Evolutionary conservation across 192 early-diverging fungal genomes (phyloP).

Genomic region (Funneliformis mosseae): DNA sequence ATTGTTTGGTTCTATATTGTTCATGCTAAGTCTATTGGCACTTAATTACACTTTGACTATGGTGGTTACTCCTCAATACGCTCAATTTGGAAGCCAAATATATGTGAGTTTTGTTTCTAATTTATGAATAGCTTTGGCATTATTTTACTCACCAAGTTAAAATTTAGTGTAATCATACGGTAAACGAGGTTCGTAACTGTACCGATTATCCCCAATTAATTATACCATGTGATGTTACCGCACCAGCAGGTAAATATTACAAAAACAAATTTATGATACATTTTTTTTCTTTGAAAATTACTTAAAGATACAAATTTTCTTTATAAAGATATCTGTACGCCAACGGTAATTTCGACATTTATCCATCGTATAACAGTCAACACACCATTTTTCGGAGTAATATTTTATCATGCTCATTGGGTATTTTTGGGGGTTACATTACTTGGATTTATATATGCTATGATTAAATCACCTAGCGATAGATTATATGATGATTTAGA

Average conservation of each 20-base stretch:
- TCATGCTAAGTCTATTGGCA: conserved; percentile 57
- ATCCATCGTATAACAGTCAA: conserved; percentile 50
- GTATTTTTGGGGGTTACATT: conserved; percentile 50
- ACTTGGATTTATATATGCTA: conserved; percentile 43
- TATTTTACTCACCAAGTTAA: no score
- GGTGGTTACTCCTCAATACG: conserved; percentile 60
- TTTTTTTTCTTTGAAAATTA: not conserved
- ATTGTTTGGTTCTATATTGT: conserved; percentile 50
- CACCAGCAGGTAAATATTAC: conserved; percentile 38
- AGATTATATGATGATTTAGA: conserved; percentile 43
- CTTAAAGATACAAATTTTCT: not conserved
- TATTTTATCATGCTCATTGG: conserved; percentile 61
- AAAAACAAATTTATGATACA: not conserved
- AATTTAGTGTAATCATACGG: conserved; percentile 57
- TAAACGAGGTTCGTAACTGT: conserved; percentile 45
- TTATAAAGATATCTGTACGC: conserved; percentile 54
- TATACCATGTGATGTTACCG: conserved; percentile 58
- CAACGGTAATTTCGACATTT: conserved; percentile 55
- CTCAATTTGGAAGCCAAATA: conserved; percentile 63
- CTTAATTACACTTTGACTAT: conserved; percentile 58
- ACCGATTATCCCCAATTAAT: conserved; percentile 51
- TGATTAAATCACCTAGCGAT: conserved; percentile 40
- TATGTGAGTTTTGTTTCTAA: conserved; percentile 48
- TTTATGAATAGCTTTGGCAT: not conserved
- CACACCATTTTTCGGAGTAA: conserved; percentile 55